These are phyloP conservation scores for Prunus padus DNA, from an alignment of 306 rosid species.

Conservation along the genomic window DNA sequence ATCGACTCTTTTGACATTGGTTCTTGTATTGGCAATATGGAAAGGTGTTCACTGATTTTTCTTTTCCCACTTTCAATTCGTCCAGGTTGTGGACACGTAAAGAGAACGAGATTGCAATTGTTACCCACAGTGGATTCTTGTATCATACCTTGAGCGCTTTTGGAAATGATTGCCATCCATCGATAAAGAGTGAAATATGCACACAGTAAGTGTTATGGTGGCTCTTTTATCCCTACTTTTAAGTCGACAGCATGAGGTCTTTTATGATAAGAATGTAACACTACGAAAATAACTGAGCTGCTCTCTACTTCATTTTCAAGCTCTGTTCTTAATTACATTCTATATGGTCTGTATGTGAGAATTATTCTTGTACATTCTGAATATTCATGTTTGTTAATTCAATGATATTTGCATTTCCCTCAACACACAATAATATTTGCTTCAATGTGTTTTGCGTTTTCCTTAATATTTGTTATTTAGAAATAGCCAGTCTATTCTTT, in stretches of 20 bases:
- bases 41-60: not conserved
- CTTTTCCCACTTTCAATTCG: not conserved
- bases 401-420: no score
- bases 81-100: conserved; percentile 93
- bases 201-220: conserved; percentile 48
- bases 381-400: no score
- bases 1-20: not conserved
- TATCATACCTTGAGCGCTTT: conserved; percentile 62
- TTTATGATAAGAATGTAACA: not conserved
- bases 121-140: conserved; percentile 75
- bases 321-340: not conserved
- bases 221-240: not conserved
- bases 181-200: conserved; percentile 66
- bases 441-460: no score
- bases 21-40: not conserved
- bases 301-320: not conserved
- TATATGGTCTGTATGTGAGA: no score
- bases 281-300: not conserved
- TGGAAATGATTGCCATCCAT: conserved; percentile 83
- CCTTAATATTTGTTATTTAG: no score
- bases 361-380: not conserved
- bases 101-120: conserved; percentile 88
- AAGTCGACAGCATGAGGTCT: not conserved
- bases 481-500: no score
- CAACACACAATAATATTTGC: no score